Conservation (phyloP, 2,329 filamentous ascomycete genomes). For the Cytospora leucostoma region DNA sequence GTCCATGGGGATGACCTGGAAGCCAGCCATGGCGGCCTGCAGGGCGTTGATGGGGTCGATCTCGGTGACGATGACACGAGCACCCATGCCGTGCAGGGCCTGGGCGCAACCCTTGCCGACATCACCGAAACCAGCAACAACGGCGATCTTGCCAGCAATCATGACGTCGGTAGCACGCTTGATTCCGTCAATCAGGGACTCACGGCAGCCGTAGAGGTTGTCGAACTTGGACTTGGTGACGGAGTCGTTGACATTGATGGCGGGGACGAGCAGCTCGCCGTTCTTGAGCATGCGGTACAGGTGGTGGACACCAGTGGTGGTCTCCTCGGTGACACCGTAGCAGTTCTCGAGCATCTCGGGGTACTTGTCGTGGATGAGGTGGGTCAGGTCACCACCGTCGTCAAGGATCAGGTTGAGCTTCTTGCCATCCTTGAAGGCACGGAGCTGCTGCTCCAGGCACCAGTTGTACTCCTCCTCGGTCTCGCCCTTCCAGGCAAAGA, state of each 20-base stretch:
- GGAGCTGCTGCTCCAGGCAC: conserved; percentile 98
- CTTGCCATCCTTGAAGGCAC: conserved; percentile 95
- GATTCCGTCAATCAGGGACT: conserved; percentile 98
- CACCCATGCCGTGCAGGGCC: conserved; percentile 96
- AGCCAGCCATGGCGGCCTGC: conserved; percentile 96
- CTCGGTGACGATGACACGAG: conserved; percentile 93
- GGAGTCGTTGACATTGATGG: conserved; percentile 99
- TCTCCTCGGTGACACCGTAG: conserved; percentile 99
- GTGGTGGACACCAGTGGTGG: conserved; percentile 99
- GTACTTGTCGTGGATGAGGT: conserved; percentile 97
- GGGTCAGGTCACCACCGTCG: conserved; percentile 95
- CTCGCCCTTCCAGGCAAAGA: conserved; percentile 81
- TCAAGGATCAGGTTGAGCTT: conserved; percentile 98
- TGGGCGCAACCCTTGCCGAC: conserved; percentile 98
- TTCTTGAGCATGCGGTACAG: conserved; percentile 98
- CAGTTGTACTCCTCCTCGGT: conserved; percentile 99
- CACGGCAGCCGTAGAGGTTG: conserved; percentile 99
- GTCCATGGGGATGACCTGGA: conserved; percentile 95
- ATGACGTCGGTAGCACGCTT: conserved; percentile 99
- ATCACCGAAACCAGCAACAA: conserved; percentile 97
- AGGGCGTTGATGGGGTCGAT: conserved; percentile 99
- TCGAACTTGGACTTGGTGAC: conserved; percentile 99
- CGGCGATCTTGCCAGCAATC: conserved; percentile 98
- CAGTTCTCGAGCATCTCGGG: conserved; percentile 97
- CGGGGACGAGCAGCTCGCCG: conserved; percentile 82